A percentile compares a stretch with the other conserved stretches of the same genome.
These are phyloP conservation scores for Lathyrus aphaca DNA, from an alignment of 306 rosid species.

Conservation along the genomic window DNA sequence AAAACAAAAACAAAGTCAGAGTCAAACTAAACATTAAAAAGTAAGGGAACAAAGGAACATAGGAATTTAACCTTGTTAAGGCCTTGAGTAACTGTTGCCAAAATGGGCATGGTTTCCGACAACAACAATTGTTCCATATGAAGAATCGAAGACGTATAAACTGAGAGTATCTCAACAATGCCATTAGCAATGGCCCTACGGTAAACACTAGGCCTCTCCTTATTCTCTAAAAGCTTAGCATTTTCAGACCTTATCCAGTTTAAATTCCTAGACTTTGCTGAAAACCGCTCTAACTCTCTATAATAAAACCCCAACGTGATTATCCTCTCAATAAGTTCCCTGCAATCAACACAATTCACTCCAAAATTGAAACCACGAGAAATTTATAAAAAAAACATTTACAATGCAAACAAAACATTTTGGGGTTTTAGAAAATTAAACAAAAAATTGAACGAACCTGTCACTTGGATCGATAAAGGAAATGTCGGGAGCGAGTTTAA, in stretches of 20 bases:
- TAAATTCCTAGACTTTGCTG: constrained; percentile 76
- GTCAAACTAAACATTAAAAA: constrained; percentile 13
- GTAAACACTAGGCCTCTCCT: constrained; percentile 73
- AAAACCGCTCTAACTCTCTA: constrained; percentile 85
- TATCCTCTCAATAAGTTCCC: constrained; percentile 87
- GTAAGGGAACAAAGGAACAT: background rate
- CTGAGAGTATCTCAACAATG: constrained; percentile 81
- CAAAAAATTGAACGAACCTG: constrained; percentile 51
- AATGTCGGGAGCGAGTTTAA: constrained; percentile 85
- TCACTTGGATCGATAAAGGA: constrained; percentile 84
- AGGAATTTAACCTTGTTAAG: constrained; percentile 71
- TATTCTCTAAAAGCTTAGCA: constrained; percentile 44
- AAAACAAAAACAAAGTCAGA: background rate
- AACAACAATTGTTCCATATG: constrained; percentile 85
- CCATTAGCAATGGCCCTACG: constrained; percentile 93
- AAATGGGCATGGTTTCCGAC: constrained; percentile 81
- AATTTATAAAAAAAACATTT: background rate
- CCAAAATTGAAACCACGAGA: background rate
- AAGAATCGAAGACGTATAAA: constrained; percentile 80
- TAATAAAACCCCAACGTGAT: constrained; percentile 85
- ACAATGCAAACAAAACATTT: background rate
- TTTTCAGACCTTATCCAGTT: constrained; percentile 82
- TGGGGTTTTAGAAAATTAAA: background rate
- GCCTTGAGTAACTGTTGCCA: constrained; percentile 88
- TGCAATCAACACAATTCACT: constrained; percentile 49